A percentile compares a stretch with the other conserved stretches of the same genome.
These are phyloP conservation scores for Neonectria magnoliae DNA, from an alignment of 2,329 filamentous ascomycete species.

Conservation along the genomic window DNA sequence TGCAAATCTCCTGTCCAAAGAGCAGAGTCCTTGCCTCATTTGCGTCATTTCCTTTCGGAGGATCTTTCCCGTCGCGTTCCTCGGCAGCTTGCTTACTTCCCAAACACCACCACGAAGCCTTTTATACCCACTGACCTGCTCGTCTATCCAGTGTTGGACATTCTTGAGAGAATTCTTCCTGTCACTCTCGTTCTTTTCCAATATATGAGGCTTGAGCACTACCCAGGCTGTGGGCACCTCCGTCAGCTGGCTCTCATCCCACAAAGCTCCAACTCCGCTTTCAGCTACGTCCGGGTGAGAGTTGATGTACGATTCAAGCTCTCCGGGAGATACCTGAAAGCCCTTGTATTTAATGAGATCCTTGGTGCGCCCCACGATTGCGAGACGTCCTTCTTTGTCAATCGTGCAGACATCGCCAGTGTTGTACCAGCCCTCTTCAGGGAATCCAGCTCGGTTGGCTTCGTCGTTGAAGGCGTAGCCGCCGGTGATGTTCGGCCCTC, in stretches of 20 bases:
- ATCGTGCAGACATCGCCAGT: constrained; percentile 57
- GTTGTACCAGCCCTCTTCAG: constrained; percentile 53
- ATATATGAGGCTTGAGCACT: constrained; percentile 42
- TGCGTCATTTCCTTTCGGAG: constrained; percentile 45
- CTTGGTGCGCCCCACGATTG: constrained; percentile 52
- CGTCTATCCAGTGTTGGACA: constrained; percentile 46
- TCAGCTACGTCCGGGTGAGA: constrained; percentile 50
- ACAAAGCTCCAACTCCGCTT: constrained; percentile 47
- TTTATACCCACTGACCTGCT: constrained; percentile 54
- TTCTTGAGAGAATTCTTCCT: constrained; percentile 38
- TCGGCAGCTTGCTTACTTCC: constrained; percentile 46
- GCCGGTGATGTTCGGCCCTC: constrained; percentile 55
- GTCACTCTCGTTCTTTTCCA: constrained; percentile 11
- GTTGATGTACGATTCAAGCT: constrained; percentile 50
- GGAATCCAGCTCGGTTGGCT: constrained; percentile 50
- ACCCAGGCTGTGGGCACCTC: constrained; percentile 53
- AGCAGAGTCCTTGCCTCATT: constrained; percentile 46
- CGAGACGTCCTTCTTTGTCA: constrained; percentile 45
- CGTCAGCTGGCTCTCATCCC: constrained; percentile 51
- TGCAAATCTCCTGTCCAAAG: constrained; percentile 34
- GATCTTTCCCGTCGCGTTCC: constrained; percentile 52
- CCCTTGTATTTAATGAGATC: constrained; percentile 56
- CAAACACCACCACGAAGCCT: constrained; percentile 52
- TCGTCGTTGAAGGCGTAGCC: constrained; percentile 54
- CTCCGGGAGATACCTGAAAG: constrained; percentile 52